Percentiles rank a stretch among this genome's conserved stretches.
These are phyloP conservation scores for Ogataea henricii DNA, from an alignment of 805 yeast genomes.

Conservation along the genomic window DNA sequence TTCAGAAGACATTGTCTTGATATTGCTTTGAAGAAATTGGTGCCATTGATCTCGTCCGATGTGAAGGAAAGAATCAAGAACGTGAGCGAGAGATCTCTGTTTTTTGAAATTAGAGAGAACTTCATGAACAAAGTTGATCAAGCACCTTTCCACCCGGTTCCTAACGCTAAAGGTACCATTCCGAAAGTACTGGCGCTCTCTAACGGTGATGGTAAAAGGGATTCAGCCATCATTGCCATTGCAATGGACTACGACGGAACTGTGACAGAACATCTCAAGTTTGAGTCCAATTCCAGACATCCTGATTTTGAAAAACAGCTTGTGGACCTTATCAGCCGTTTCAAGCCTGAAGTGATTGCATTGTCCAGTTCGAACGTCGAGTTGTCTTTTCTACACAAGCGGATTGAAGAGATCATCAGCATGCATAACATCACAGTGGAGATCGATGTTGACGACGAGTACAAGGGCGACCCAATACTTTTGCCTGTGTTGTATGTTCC, in stretches of 20 bases:
- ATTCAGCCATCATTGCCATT: constrained; percentile 85
- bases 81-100: constrained; percentile 71
- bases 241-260: constrained; percentile 80
- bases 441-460: constrained; percentile 43
- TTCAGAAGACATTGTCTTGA: constrained; percentile 69
- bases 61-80: constrained; percentile 81
- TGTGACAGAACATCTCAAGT: constrained; percentile 72
- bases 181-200: constrained; percentile 84
- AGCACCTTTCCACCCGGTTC: constrained; percentile 87
- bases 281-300: constrained; percentile 70
- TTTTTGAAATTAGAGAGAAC: constrained; percentile 65
- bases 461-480: constrained; percentile 36
- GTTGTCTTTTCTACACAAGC: constrained; percentile 60
- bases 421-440: constrained; percentile 54
- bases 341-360: constrained; percentile 87
- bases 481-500: constrained; percentile 80
- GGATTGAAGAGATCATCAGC: constrained; percentile 56
- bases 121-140: constrained; percentile 80
- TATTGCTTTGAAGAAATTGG: constrained; percentile 65
- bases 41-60: constrained; percentile 67
- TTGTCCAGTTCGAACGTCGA: constrained; percentile 84
- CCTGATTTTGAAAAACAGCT: constrained; percentile 68
- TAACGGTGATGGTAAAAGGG: constrained; percentile 82
- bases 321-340: constrained; percentile 56
- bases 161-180: constrained; percentile 74